Evolutionary conservation across 2,329 filamentous ascomycete genomes (phyloP).

Genomic region (Penicillium sp.): DNA sequence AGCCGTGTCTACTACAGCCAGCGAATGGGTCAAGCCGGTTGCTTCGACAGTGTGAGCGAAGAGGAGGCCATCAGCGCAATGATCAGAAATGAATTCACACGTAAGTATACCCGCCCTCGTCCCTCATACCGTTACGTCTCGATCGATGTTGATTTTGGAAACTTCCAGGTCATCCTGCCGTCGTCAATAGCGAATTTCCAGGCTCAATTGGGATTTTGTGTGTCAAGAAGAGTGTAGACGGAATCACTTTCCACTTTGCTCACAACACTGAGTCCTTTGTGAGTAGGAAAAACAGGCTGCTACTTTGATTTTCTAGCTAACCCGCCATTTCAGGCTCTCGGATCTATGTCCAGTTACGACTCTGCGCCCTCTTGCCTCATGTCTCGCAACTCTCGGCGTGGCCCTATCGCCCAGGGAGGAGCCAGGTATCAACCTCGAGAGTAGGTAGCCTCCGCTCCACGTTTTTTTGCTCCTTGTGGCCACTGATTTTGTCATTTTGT

Average conservation of each 20-base stretch:
- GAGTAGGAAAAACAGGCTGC: slow-evolving; percentile 26
- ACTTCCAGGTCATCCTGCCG: slow-evolving; percentile 71
- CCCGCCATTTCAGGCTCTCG: slow-evolving; percentile 63
- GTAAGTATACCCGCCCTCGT: slow-evolving; percentile 41
- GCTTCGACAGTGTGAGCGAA: slow-evolving; percentile 69
- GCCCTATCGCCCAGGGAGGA: slow-evolving; percentile 56
- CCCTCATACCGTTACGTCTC: not conserved
- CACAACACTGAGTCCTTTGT: slow-evolving; percentile 90
- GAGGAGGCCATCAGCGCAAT: slow-evolving; percentile 78
- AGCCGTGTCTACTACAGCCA: slow-evolving; percentile 77
- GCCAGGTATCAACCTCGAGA: slow-evolving; percentile 33
- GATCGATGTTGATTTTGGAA: slow-evolving; percentile 7
- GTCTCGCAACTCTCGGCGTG: slow-evolving; percentile 69
- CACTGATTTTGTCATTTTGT: not conserved
- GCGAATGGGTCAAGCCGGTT: slow-evolving; percentile 63
- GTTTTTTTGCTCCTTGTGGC: not conserved
- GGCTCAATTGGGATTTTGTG: slow-evolving; percentile 89
- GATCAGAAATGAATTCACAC: slow-evolving; percentile 88
- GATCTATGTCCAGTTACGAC: slow-evolving; percentile 84
- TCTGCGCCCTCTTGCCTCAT: slow-evolving; percentile 78
- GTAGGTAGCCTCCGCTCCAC: slow-evolving; percentile 20
- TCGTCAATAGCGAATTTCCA: slow-evolving; percentile 75
- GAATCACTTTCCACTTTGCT: slow-evolving; percentile 85
- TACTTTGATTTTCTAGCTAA: slow-evolving; percentile 3
- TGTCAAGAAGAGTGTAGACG: slow-evolving; percentile 78